Evolutionary conservation across 345 rosid species (phyloP), one percentile per base, ranked within the genome.

Genomic region (Aegle marmelos): DNA sequence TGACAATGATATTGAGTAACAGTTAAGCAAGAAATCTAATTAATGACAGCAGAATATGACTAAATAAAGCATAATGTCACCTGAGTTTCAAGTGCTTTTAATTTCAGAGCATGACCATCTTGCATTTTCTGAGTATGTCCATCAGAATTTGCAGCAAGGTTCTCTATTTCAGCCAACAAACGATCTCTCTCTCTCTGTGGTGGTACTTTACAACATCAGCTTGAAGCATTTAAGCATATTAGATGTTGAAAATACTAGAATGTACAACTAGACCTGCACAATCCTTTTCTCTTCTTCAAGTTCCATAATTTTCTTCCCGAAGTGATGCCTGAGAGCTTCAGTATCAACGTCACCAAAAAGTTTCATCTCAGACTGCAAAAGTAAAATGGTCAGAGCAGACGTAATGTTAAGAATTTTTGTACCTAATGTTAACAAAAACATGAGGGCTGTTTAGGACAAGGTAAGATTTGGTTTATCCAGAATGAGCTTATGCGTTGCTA

Each of bases 251-350:
- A 83, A 59, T 7, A 33, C 19, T 72, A 63, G 28, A 77, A 76
- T 80, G 33, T 68, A 68, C 58, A 24, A 50, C 60, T 74, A 53
- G 36, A 83, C 93, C 89, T 86, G 82, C 53, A 88, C 94, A 36
- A 79, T 68, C 85, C 87, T 87, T 82, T 92, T 92, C 82, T 92
- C 97, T 77, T 82, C 93, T 85, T 92, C 94, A 27, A 92, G 83
- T 84, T 92, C 97, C 85, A 83, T 83, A 70, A 89, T 86, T 91
- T 92, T 92, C 88, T 86, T 90, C 79, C 86, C 93, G 41, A 87
- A 92, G 57, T 86, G 94, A 78, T 89, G 92, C 86, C 86, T 90
- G 69, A 92, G 85, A 34, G 88, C 87, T 83, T 85, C 88, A 66
- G 93, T 78, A 69, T 86, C 92, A 82, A 78, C 66, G 72, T 77